Base-by-base conservation (phyloP, 2,329 filamentous ascomycete genomes). In the Xylariaceae sp. region DNA sequence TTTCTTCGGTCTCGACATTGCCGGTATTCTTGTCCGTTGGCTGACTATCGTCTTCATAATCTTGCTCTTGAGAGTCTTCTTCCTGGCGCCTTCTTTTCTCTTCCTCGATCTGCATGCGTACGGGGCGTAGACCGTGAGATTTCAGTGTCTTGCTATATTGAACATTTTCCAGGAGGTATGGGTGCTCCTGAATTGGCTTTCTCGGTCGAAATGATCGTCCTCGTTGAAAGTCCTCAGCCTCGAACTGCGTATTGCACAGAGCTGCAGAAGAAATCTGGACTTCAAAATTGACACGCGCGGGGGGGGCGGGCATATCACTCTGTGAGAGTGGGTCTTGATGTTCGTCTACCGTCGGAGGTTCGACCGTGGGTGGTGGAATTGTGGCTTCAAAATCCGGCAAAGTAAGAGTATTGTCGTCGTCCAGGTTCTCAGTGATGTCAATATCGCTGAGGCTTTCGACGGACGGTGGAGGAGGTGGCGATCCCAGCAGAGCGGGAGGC, bases 131-230 rank as follows among this genome's bases (percentile, higher is more conserved):
- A 19, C 81, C 81, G 51, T 80, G 80, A 3, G 75, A 74, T 60
- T 77, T 80, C 59, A 83, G 75, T 17, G 74, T 66, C 3, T 68
- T 78, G 49, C 75, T 77, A 62, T 83, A 83, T 28, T 77, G 74
- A 0, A 74, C 79, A 60, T 75, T 78, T 56, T 84, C 81, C 4
- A 83, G 68, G 6, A 78, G 66, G 56, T 84, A 84, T 3, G 81
- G 81, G 42, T 83, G 80, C 60, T 83, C 73, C 61, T 84, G 81
- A 6, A 84, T 84, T 1, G 80, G 80, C 54, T 83, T 84, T 17
- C 81, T 75, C 1, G 80, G 79, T 6, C 81, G 74, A n/a, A 84
- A 67, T 4, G 77, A 81, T 33, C 80, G 74, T 54, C 75, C 58
- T 16, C 55, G 50, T 39, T 48, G 55, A 40, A 19, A 42, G 41